Base-by-base conservation (phyloP, 2,329 filamentous ascomycete genomes). In the Talaromyces pinophilus region DNA sequence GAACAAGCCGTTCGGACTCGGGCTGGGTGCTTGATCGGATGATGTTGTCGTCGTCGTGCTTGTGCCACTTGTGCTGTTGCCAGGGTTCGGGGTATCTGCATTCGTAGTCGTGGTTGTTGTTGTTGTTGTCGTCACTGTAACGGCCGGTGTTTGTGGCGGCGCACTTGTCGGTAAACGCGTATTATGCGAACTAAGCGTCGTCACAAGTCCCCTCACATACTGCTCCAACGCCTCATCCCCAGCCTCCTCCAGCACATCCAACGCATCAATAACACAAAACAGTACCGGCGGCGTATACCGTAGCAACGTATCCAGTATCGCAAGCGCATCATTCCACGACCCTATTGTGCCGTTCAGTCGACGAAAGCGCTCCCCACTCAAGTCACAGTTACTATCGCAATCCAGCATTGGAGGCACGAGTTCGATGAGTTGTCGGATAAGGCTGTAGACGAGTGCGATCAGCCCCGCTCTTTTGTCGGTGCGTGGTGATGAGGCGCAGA, bases 351-450 rank as follows among this genome's bases (percentile, higher is more conserved):
- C 77, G 44, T 79, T 72, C 19, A 79, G 64, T 7, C 70, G 70
- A 8, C 70, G 72, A 40, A 79, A 77, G 2, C 77, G 74, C 59
- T 79, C 77, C 1, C 71, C 70, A 33, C 72, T 77, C n/a, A 79
- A 67, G 59, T 77, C 74, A 50, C 75, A 74, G 10, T 73, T 70
- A 13, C 74, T 71, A 35, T 78, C 74, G 35, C 74, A 75, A 63
- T 78, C 75, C 33, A 78, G 68, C 25, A 79, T 74, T 0, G 76
- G 77, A 10, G 77, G 77, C 13, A 76, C 68, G 38, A 71, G 72
- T 63, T 79, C 75, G 28, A 79, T 75, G 62, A 79, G 65, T 65
- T 79, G 77, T 10, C 77, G 76, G 33, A 79, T 77, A 19, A 79
- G 61, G 66, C 77, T 79, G 66, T 79, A 79, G 1, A 75, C 72